Base-by-base conservation (phyloP, 2,329 filamentous ascomycete species). In the Cucurbitaria berberidis region DNA sequence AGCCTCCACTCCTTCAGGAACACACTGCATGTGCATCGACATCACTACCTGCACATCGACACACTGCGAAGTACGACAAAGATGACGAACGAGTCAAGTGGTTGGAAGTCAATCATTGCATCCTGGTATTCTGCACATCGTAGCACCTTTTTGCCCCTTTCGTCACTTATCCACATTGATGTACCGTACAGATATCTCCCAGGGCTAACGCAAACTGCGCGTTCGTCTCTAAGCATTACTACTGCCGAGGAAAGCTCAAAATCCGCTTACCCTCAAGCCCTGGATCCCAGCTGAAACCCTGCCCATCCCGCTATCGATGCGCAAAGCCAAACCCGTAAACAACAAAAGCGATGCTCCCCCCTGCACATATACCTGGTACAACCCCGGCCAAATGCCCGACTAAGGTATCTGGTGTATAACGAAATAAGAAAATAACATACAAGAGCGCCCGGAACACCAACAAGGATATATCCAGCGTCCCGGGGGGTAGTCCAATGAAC, bases 371-470 rank as follows among this genome's bases (percentile, higher is more conserved):
- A 66, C 63, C 60, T 58, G 51, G 64, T 67, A 64, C 56, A 65
- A 54, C 55, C 48, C 58, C 38, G 50, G 38, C 49, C 39, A 55
- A 56, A 55, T 44, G 57, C 55, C 59, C 45, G 53, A 64, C 51
- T 60, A 67, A 67, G 68, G 69, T 74, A 74, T 74, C 60, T 68
- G 65, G 68, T 53, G 39, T 54, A 49, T 61, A 45, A 56, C 53
- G 26, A 42, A 34, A 48, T 48, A 44, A 26, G 34, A 52, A 44
- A 18, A 53, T 10, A 50, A 50, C 38, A 46, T 30, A 34, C 53
- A 59, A 45, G 41, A 54, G 34, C 48, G 51, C 55, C 56, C 48
- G 34, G 32, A 52, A 60, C 57, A 46, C 65, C 59, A 51, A 46
- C 58, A 53, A 55, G 55, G 51, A 62, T 55, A 62, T 64, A 47